Percentiles rank a stretch among this genome's conserved stretches.
phyloP scores from a whole-genome alignment of 768 basidiomycete genomes.

The Boletus reticuloceps region DNA sequence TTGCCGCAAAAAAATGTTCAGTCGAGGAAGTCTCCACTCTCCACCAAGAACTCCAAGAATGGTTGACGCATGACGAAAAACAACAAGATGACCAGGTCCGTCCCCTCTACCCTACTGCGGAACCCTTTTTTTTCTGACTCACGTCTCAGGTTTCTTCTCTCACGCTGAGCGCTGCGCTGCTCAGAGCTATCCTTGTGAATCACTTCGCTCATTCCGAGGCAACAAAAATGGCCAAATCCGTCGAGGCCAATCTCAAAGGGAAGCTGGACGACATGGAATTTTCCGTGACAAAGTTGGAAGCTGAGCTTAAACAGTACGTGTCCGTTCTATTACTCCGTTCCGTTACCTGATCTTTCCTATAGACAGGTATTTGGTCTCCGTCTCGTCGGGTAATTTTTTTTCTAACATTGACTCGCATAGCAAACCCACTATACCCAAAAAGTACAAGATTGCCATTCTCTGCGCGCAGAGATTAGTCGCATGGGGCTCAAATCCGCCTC shows the following conservation, averaged over 20 bases:
- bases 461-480: constrained; percentile 64
- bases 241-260: constrained; percentile 59
- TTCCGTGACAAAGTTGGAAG: constrained; percentile 57
- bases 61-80: constrained; percentile 62
- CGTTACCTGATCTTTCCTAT: constrained; percentile 21
- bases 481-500: constrained; percentile 35
- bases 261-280: constrained; percentile 66
- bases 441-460: constrained; percentile 66
- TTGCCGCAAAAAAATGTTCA: constrained; percentile 83
- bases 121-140: constrained; percentile 5
- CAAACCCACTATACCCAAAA: constrained; percentile 62
- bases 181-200: constrained; percentile 82
- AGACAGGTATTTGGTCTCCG: constrained; percentile 56
- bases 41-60: constrained; percentile 76
- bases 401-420: constrained; percentile 35
- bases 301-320: constrained; percentile 70
- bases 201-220: constrained; percentile 78
- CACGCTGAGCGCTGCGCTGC: constrained; percentile 70
- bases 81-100: constrained; percentile 60
- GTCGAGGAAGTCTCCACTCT: constrained; percentile 80
- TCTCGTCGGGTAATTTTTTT: constrained; percentile 3
- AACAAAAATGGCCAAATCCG: constrained; percentile 60
- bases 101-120: constrained; percentile 21
- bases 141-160: constrained; percentile 57
- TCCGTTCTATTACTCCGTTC: constrained; percentile 8